Evolutionary conservation across 108 stramenopile genomes (phyloP).

Genomic region (Mediolabrus comicus): DNA sequence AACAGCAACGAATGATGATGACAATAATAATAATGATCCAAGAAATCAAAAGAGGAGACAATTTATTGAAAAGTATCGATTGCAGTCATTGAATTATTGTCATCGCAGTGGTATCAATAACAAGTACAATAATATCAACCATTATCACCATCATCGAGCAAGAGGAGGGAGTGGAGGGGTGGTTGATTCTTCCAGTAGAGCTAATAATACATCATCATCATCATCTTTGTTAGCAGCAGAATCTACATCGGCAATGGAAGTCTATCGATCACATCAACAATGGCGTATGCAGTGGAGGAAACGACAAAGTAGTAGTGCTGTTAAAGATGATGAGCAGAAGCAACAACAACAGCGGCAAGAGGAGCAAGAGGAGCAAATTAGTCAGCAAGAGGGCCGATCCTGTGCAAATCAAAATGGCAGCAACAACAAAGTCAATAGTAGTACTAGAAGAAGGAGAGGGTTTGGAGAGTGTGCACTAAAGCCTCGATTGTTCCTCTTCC

Average conservation of each 20-base stretch:
- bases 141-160: background rate
- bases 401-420: too few relatives aligned
- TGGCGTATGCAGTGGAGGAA: constrained; percentile 18
- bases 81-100: background rate
- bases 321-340: too few relatives aligned
- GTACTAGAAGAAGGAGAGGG: too few relatives aligned
- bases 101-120: too few relatives aligned
- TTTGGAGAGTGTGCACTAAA: background rate
- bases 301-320: background rate
- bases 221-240: background rate
- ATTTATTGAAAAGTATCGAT: constrained; percentile 13
- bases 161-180: background rate
- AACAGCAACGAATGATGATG: too few relatives aligned
- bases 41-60: background rate
- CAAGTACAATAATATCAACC: too few relatives aligned
- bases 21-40: too few relatives aligned
- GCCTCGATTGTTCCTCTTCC: constrained; percentile 18
- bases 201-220: too few relatives aligned
- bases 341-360: too few relatives aligned
- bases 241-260: constrained; percentile 2
- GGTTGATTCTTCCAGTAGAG: too few relatives aligned
- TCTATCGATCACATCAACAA: background rate
- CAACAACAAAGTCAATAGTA: background rate
- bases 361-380: too few relatives aligned
- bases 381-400: too few relatives aligned